Conservation (phyloP, 2,329 filamentous ascomycete genomes). For the Fusarium zealandicum region DNA sequence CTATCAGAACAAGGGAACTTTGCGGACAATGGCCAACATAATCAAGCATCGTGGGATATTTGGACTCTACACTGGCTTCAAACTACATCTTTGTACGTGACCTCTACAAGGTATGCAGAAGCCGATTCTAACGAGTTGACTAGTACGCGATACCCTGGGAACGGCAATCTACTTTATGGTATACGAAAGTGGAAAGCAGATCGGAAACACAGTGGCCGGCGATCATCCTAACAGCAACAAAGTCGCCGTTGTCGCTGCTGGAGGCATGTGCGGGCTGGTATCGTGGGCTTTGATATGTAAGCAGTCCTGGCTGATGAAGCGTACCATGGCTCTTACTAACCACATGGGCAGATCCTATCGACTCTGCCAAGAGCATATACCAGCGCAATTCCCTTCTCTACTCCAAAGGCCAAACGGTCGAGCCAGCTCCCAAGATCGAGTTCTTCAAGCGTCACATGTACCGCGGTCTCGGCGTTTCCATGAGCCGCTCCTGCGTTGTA, state of each 20-base stretch:
- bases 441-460: conserved; percentile 84
- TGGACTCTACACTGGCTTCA: conserved; percentile 83
- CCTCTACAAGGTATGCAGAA: not conserved
- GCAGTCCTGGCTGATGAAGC: conserved; percentile 41
- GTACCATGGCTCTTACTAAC: conserved; percentile 3
- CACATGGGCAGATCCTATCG: conserved; percentile 65
- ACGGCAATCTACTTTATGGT: conserved; percentile 89
- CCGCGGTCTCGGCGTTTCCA: conserved; percentile 81
- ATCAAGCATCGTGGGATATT: conserved; percentile 74
- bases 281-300: conserved; percentile 80
- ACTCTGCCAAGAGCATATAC: conserved; percentile 86
- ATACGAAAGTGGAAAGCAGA: conserved; percentile 85
- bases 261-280: conserved; percentile 81
- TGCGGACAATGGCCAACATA: conserved; percentile 79
- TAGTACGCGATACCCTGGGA: conserved; percentile 82
- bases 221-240: conserved; percentile 79
- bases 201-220: conserved; percentile 76
- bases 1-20: conserved; percentile 80
- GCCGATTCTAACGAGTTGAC: conserved; percentile 8
- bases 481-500: conserved; percentile 80
- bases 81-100: conserved; percentile 75
- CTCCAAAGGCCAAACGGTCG: conserved; percentile 68
- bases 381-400: conserved; percentile 81
- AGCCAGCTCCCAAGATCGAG: conserved; percentile 74
- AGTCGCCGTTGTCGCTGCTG: conserved; percentile 78